Conservation (phyloP, 768 basidiomycete genomes). For the Boletus pseudopeckii region DNA sequence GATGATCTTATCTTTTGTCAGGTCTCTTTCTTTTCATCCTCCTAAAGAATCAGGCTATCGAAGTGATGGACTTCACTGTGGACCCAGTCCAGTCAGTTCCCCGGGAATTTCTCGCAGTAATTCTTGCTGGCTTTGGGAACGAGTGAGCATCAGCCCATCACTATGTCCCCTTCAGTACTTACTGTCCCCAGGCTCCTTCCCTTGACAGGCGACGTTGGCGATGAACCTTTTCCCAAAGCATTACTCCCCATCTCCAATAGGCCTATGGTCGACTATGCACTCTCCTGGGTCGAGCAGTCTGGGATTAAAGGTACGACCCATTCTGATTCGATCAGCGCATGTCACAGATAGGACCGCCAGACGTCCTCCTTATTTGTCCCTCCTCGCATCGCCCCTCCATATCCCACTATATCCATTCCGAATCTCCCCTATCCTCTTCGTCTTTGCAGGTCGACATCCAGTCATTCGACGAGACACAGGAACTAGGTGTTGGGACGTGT, state of each 20-base stretch:
- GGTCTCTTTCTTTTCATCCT: neutral
- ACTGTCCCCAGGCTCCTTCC: slow-evolving; percentile 57
- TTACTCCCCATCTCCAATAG: slow-evolving; percentile 84
- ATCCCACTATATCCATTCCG: slow-evolving; percentile 82
- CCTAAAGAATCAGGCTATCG: neutral
- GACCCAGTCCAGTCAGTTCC: slow-evolving; percentile 50
- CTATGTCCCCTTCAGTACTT: neutral
- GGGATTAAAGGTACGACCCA: slow-evolving; percentile 67
- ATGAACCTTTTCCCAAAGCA: slow-evolving; percentile 82
- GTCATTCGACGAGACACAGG: slow-evolving; percentile 71
- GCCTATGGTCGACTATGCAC: slow-evolving; percentile 79
- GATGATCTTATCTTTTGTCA: neutral
- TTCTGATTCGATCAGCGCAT: slow-evolving; percentile 1
- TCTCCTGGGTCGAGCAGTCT: slow-evolving; percentile 85
- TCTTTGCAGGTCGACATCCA: slow-evolving; percentile 74
- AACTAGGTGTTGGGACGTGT: slow-evolving; percentile 66
- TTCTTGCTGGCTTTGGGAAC: slow-evolving; percentile 91
- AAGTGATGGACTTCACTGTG: slow-evolving; percentile 62
- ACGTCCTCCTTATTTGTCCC: slow-evolving; percentile 86
- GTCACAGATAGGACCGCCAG: slow-evolving; percentile 38
- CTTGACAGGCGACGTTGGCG: slow-evolving; percentile 73
- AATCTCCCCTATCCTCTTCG: slow-evolving; percentile 57
- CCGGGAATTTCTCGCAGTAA: slow-evolving; percentile 82
- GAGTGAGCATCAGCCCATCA: slow-evolving; percentile 48
- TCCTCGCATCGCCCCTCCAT: slow-evolving; percentile 68